phyloP scores from a whole-genome alignment of 768 basidiomycete genomes.

The Astraeus odoratus region DNA sequence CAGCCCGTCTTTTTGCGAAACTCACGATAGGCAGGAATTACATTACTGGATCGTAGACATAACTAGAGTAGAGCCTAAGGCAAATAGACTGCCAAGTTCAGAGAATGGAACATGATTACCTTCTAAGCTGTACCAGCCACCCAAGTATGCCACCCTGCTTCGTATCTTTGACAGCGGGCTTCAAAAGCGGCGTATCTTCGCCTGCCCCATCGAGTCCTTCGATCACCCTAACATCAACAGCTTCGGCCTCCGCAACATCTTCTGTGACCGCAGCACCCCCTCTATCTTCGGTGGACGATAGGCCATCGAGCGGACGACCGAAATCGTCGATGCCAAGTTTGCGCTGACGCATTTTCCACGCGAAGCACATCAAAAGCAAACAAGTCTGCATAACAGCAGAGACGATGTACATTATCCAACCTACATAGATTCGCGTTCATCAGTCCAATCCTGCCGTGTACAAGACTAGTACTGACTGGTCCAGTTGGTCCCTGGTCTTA shows the following conservation, averaged over 20 bases:
- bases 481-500: slow-evolving; percentile 79
- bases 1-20: too few species aligned
- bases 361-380: slow-evolving; percentile 78
- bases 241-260: not conserved
- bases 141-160: not conserved
- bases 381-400: slow-evolving; percentile 79
- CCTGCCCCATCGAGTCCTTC: not conserved
- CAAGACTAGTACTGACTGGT: slow-evolving; percentile 46
- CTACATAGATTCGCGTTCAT: slow-evolving; percentile 26
- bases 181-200: not conserved
- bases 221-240: not conserved
- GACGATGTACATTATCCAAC: slow-evolving; percentile 77
- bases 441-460: not conserved
- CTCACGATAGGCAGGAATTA: too few species aligned
- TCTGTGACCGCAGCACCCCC: not conserved
- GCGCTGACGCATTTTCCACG: slow-evolving; percentile 77
- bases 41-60: too few species aligned
- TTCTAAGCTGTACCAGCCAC: not conserved
- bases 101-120: too few species aligned
- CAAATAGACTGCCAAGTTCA: too few species aligned
- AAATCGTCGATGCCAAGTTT: slow-evolving; percentile 83
- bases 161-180: not conserved
- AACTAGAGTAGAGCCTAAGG: too few species aligned
- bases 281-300: not conserved
- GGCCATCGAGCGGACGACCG: slow-evolving; percentile 46